These are phyloP conservation scores for Camptophora hylomeconis DNA, from an alignment of 2,329 filamentous ascomycete species.

Conservation along the genomic window DNA sequence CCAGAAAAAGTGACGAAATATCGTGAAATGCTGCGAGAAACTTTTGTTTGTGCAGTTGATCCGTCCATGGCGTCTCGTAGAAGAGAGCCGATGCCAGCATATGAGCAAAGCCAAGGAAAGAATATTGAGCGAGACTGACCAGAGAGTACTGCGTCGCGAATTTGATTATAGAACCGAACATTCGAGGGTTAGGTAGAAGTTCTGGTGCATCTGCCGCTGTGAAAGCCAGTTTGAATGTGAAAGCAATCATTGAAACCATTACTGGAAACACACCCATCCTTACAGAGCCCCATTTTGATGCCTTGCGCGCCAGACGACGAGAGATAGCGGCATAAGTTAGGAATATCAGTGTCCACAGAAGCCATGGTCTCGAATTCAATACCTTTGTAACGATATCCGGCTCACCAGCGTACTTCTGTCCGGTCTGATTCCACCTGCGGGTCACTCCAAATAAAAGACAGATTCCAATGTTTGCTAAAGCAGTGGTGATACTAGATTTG, in stretches of 20 bases:
- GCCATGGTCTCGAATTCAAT: constrained; percentile 46
- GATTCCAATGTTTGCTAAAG: constrained; percentile 22
- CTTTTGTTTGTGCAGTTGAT: constrained; percentile 3
- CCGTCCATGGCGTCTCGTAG: constrained; percentile 15
- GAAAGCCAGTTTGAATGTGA: constrained; percentile 83
- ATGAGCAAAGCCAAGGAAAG: constrained; percentile 33
- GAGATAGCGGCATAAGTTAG: constrained; percentile 53
- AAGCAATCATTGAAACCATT: constrained; percentile 40
- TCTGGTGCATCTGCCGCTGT: constrained; percentile 81
- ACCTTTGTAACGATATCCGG: constrained; percentile 70
- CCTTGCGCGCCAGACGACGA: constrained; percentile 28
- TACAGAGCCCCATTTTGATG: constrained; percentile 7
- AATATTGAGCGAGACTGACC: constrained; percentile 36
- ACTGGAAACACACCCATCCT: constrained; percentile 15
- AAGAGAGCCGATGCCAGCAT: constrained; percentile 17
- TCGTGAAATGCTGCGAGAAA: constrained; percentile 42
- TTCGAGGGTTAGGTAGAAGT: constrained; percentile 38
- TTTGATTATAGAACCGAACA: constrained; percentile 23
- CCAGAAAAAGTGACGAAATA: constrained; percentile 61
- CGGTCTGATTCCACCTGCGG: constrained; percentile 88
- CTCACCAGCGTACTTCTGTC: constrained; percentile 87
- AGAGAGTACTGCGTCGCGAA: constrained; percentile 20
- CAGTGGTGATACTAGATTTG: neutral
- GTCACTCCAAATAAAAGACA: constrained; percentile 53
- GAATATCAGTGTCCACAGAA: constrained; percentile 64